Percentiles rank a stretch among this genome's conserved stretches.
These are phyloP conservation scores for Dioszegia aurantiaca DNA, from an alignment of 768 basidiomycete species.

Conservation along the genomic window DNA sequence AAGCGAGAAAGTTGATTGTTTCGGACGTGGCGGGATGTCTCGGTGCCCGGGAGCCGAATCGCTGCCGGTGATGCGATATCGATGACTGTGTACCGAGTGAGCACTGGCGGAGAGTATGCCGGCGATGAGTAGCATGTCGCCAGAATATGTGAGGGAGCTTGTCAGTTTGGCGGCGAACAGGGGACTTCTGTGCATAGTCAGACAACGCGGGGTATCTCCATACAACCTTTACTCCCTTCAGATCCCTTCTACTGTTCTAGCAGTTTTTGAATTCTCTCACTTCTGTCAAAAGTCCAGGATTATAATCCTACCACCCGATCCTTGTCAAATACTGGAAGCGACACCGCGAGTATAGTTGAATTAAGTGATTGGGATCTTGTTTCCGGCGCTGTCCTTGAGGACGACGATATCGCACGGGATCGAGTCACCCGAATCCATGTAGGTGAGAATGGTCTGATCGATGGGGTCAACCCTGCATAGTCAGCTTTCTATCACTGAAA, in stretches of 20 bases:
- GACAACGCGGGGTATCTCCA: neutral
- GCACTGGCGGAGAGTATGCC: no score
- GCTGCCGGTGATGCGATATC: no score
- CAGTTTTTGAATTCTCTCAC: no score
- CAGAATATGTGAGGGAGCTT: no score
- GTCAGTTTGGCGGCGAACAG: no score
- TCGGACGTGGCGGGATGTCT: neutral
- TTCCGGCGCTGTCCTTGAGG: slow-evolving; percentile 79
- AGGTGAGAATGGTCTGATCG: slow-evolving; percentile 85
- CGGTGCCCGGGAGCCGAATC: no score
- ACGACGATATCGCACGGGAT: slow-evolving; percentile 89
- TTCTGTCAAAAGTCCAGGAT: neutral
- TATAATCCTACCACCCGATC: neutral
- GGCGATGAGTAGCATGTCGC: no score
- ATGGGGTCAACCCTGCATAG: slow-evolving; percentile 62
- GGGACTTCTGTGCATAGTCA: neutral
- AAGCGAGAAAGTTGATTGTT: neutral
- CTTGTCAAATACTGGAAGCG: no score
- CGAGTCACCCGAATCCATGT: slow-evolving; percentile 87
- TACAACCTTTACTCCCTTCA: neutral
- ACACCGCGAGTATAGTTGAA: neutral
- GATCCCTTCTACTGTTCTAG: no score
- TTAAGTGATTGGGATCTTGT: slow-evolving; percentile 83
- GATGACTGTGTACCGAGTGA: no score
- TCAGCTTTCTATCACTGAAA: neutral